Conservation (phyloP, 2,329 filamentous ascomycete genomes). For the Torrubiellomyces zombiae region DNA sequence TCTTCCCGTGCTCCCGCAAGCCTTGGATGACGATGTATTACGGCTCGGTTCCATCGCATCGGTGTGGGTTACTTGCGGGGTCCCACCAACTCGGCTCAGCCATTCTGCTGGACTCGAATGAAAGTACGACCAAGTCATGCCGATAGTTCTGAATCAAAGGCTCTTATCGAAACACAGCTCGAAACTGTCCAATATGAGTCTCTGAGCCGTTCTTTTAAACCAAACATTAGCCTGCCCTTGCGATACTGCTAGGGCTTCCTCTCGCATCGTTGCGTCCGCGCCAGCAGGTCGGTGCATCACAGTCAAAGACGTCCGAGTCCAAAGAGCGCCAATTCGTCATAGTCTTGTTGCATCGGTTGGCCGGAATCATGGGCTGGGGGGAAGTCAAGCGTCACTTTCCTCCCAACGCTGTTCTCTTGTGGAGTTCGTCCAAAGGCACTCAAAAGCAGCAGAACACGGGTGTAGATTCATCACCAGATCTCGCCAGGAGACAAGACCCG, state of each 20-base stretch:
- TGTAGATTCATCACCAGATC: too few species aligned
- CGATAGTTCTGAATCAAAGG: constrained; percentile 17
- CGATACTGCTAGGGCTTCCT: too few species aligned
- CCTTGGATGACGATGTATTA: neutral
- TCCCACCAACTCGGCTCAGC: constrained; percentile 14
- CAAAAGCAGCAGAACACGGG: constrained; percentile 6
- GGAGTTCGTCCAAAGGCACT: constrained; percentile 16
- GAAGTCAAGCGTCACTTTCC: constrained; percentile 19
- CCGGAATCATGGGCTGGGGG: constrained; percentile 20
- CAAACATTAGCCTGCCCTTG: too few species aligned
- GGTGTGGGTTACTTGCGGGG: constrained; percentile 13
- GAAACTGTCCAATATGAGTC: constrained; percentile 3
- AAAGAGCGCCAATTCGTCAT: too few species aligned
- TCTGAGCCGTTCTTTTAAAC: constrained; percentile 3
- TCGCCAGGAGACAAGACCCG: constrained; percentile 8
- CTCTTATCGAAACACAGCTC: constrained; percentile 7
- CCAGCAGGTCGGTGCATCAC: too few species aligned
- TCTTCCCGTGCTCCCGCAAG: too few species aligned
- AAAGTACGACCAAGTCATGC: constrained; percentile 21
- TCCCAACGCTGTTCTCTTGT: constrained; percentile 15
- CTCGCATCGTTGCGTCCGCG: too few species aligned
- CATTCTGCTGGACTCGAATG: constrained; percentile 11
- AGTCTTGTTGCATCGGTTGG: too few species aligned
- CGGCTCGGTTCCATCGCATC: constrained; percentile 4
- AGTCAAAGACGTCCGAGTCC: constrained; percentile 2